Evolutionary conservation across 352 stramenopile genomes (phyloP).

Genomic region (Pythium rishiriense): DNA sequence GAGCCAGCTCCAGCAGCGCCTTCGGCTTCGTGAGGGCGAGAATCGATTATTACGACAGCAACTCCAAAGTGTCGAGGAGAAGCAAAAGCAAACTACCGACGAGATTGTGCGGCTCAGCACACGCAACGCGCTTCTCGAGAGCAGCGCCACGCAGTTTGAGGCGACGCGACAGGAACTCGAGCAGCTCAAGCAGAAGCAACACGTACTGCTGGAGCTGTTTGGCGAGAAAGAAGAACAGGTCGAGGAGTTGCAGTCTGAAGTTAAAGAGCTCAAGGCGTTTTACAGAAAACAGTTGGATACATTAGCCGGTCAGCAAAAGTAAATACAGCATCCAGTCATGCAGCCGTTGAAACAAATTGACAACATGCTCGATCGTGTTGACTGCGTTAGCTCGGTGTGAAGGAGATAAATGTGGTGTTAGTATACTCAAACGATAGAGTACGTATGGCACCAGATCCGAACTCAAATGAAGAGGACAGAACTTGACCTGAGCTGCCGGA

Average conservation of each 20-base stretch:
- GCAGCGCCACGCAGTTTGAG: slow-evolving; percentile 46
- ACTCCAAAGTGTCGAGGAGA: slow-evolving; percentile 54
- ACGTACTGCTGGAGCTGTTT: slow-evolving; percentile 81
- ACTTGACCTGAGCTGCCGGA: too few relatives aligned
- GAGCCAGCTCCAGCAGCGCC: slow-evolving; percentile 71
- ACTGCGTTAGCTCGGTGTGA: not conserved
- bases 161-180: slow-evolving; percentile 51
- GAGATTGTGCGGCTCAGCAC: slow-evolving; percentile 75
- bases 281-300: slow-evolving; percentile 80
- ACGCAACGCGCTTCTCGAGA: slow-evolving; percentile 73
- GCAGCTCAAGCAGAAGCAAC: slow-evolving; percentile 72
- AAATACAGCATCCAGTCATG: too few relatives aligned
- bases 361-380: too few relatives aligned
- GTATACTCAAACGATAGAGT: not conserved
- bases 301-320: slow-evolving; percentile 50
- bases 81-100: slow-evolving; percentile 68
- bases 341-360: too few relatives aligned
- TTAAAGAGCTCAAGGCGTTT: slow-evolving; percentile 76
- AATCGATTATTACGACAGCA: slow-evolving; percentile 77
- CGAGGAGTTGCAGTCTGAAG: slow-evolving; percentile 76
- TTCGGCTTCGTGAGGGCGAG: slow-evolving; percentile 74
- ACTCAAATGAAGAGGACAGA: too few relatives aligned
- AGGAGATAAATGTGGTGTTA: not conserved
- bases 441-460: not conserved
- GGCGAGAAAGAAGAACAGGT: slow-evolving; percentile 87